Percentiles rank a stretch among this genome's conserved stretches.
These are phyloP conservation scores for Chlamydomonas sp. DNA, from an alignment of 139 green algal genomes.

Conservation along the genomic window DNA sequence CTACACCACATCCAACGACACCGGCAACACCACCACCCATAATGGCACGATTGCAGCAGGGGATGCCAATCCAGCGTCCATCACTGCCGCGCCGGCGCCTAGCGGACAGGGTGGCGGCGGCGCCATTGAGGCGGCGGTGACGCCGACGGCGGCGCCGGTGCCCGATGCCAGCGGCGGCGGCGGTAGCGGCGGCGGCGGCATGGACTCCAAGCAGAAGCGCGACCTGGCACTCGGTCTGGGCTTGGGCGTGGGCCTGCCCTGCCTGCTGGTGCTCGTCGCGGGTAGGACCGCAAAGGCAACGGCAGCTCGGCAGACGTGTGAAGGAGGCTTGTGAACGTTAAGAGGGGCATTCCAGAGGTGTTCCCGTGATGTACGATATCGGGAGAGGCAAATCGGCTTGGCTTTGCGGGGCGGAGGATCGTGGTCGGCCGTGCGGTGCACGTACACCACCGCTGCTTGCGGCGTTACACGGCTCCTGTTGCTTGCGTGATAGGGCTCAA, in stretches of 20 bases:
- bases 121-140: neutral
- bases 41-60: neutral
- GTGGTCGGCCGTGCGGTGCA: too few relatives aligned
- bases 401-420: too few relatives aligned
- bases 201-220: neutral
- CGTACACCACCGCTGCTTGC: neutral
- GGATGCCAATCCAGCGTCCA: neutral
- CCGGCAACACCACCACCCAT: neutral
- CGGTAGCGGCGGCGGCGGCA: neutral
- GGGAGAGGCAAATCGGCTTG: too few relatives aligned
- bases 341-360: neutral
- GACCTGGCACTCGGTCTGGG: constrained; percentile 27
- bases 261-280: neutral
- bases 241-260: constrained; percentile 15
- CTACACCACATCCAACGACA: neutral
- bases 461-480: neutral
- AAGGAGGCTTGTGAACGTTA: neutral
- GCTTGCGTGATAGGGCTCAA: too few relatives aligned
- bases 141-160: neutral
- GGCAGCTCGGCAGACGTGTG: neutral
- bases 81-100: neutral
- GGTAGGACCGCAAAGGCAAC: neutral
- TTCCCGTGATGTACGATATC: too few relatives aligned
- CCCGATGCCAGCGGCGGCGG: neutral
- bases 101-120: neutral